Base-by-base conservation (phyloP, 192 early-diverging fungal species). In the Podila epigama region DNA sequence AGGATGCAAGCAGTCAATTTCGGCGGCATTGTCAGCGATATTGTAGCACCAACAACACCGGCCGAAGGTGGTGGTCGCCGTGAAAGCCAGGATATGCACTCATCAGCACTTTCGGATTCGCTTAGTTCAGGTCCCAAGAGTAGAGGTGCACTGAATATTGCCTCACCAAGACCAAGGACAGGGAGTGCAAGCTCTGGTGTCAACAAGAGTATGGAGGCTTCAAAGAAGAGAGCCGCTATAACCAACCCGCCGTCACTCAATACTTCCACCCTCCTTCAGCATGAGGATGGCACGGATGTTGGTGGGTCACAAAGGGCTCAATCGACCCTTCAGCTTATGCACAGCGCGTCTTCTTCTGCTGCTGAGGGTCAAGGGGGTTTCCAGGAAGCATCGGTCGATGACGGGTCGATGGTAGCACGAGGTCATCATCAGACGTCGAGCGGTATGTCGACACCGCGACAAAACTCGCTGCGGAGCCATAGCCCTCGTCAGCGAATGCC, bases 1-100 rank as follows among this genome's bases (percentile, higher is more conserved):
- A 55, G 70, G 33, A 64, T 75, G 64, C 70, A 75, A 29, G 58
- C 59, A 0, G 58, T 66, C 58, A 75, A 44, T 34, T 65, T 75
- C 56, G 70, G 64, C 10, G 60, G 48, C 0, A 33, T 66, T 28
- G 58, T 44, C 29, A 29, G 44, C 29, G 42, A 51, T 15, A 12
- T n/a, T n/a, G n/a, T n/a, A n/a, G n/a, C n/a, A n/a, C n/a, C n/a
- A n/a, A n/a, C n/a, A n/a, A n/a, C n/a, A n/a, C n/a, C n/a, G n/a
- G 56, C 56, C 9, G 33, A 22, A 9, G 56, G 15, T 35, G 37
- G 22, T 58, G 35, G 56, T 39, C 10, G 40, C 8, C 10, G n/a
- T n/a, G 52, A 29, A 1, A 12, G 51, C 13, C 5, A 54, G 5
- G 53, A 55, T n/a, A 32, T 27, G n/a, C 29, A 55, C 11, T 32